phyloP scores from a whole-genome alignment of 139 green algal genomes.

The Microglena sp. region DNA sequence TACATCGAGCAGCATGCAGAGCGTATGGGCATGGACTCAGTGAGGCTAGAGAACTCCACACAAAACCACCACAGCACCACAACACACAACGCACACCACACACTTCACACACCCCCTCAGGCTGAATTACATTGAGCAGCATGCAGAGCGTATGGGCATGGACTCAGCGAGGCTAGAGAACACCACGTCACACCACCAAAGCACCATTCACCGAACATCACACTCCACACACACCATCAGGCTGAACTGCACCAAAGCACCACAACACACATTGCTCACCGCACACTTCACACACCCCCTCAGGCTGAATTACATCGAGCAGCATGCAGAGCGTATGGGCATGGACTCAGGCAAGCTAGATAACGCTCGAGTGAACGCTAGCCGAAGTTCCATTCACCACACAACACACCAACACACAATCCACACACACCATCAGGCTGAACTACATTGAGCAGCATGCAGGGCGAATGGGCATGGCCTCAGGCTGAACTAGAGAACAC shows the following conservation, averaged over 20 bases:
- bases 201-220: too few species aligned
- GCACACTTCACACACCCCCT: too few species aligned
- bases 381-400: conserved; percentile 6
- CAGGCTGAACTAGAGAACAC: too few species aligned
- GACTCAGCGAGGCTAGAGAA: conserved; percentile 44
- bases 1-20: conserved; percentile 69
- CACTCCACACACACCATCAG: too few species aligned
- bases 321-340: conserved; percentile 49
- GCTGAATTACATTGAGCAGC: conserved; percentile 77
- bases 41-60: conserved; percentile 30
- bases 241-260: too few species aligned
- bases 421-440: too few species aligned
- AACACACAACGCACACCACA: too few species aligned
- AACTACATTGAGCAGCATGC: not conserved
- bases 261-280: too few species aligned
- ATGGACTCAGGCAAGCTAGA: conserved; percentile 51
- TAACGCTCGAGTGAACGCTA: conserved; percentile 19
- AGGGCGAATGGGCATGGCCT: not conserved
- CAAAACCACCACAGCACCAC: not conserved
- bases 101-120: too few species aligned
- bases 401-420: too few species aligned
- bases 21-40: conserved; percentile 49
- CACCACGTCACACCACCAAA: too few species aligned
- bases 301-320: conserved; percentile 72
- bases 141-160: conserved; percentile 46